Evolutionary conservation across 768 basidiomycete species (phyloP).

Genomic region (Exsudoporus frostii): DNA sequence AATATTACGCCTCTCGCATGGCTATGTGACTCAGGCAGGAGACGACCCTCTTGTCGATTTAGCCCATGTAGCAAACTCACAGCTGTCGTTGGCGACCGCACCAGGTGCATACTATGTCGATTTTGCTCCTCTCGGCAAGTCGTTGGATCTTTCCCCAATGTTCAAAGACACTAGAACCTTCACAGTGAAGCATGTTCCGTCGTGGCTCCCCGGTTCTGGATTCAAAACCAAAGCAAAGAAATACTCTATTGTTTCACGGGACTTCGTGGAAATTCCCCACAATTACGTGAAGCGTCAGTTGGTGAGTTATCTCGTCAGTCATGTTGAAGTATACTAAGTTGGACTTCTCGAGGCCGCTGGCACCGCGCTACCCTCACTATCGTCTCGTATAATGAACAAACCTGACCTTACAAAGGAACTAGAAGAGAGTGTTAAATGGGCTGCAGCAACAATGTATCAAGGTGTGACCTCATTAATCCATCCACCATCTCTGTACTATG

Average conservation of each 20-base stretch:
- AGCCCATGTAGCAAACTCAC: conserved; percentile 26
- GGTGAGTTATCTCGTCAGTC: too few relatives aligned
- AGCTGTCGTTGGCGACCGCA: too few relatives aligned
- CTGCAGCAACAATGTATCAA: conserved; percentile 8
- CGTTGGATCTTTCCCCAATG: neutral
- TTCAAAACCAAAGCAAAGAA: conserved; percentile 17
- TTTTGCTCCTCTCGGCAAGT: conserved; percentile 17
- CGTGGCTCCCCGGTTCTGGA: conserved; percentile 20
- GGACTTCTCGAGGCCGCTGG: conserved; percentile 13
- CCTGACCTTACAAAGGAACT: conserved; percentile 9
- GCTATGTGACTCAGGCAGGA: conserved; percentile 34
- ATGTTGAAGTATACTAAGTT: neutral
- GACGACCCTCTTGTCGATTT: conserved; percentile 37
- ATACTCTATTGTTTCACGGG: conserved; percentile 4
- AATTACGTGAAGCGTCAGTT: conserved; percentile 12
- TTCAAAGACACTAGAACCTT: too few relatives aligned
- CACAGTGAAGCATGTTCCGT: conserved; percentile 25
- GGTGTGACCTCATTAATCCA: too few relatives aligned
- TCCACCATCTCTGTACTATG: too few relatives aligned
- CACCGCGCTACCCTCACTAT: conserved; percentile 12
- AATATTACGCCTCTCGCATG: conserved; percentile 38
- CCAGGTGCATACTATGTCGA: conserved; percentile 15
- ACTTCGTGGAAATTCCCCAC: conserved; percentile 11
- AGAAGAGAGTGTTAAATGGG: conserved; percentile 20
- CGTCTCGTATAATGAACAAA: conserved; percentile 9